Conservation (phyloP, 495 filamentous ascomycete species). For the Neurospora sp. region DNA sequence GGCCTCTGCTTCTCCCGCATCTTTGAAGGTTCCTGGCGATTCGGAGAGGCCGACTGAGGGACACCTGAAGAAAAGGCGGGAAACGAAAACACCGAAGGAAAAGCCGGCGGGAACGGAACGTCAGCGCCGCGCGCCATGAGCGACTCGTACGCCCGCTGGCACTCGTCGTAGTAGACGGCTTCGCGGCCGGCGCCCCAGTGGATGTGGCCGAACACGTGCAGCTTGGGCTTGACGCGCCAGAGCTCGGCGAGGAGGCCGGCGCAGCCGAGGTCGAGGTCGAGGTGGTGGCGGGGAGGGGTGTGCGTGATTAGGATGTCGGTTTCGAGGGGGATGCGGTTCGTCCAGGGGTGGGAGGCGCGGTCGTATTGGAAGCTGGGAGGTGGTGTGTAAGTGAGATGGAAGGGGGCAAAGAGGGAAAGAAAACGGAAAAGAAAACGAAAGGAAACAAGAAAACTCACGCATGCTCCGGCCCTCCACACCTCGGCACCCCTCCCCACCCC, state of each 20-base stretch:
- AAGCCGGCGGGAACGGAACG: not conserved
- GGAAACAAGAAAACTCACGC: conserved; percentile 32
- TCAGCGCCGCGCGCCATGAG: conserved; percentile 33
- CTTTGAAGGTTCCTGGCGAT: not conserved
- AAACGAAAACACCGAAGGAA: not conserved
- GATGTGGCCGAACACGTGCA: conserved; percentile 88
- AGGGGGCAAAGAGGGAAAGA: not conserved
- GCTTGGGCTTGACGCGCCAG: conserved; percentile 64
- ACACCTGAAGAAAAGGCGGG: not conserved
- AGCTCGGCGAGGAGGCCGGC: conserved; percentile 62
- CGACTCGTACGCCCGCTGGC: conserved; percentile 60
- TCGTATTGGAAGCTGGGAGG: conserved; percentile 39
- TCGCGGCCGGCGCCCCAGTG: conserved; percentile 61
- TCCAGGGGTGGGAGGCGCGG: conserved; percentile 34
- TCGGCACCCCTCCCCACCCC: conserved; percentile 41
- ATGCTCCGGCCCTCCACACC: conserved; percentile 44
- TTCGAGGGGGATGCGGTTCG: conserved; percentile 50
- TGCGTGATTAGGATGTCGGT: conserved; percentile 85
- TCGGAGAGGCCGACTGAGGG: not conserved
- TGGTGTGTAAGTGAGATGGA: not conserved
- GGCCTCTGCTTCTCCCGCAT: not conserved
- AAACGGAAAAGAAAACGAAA: not conserved
- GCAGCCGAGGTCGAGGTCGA: conserved; percentile 70
- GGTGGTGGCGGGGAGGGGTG: conserved; percentile 56
- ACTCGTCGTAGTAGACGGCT: conserved; percentile 67